Evolutionary conservation across 2,329 filamentous ascomycete species (phyloP).

Genomic region (Juglanconis oblonga): DNA sequence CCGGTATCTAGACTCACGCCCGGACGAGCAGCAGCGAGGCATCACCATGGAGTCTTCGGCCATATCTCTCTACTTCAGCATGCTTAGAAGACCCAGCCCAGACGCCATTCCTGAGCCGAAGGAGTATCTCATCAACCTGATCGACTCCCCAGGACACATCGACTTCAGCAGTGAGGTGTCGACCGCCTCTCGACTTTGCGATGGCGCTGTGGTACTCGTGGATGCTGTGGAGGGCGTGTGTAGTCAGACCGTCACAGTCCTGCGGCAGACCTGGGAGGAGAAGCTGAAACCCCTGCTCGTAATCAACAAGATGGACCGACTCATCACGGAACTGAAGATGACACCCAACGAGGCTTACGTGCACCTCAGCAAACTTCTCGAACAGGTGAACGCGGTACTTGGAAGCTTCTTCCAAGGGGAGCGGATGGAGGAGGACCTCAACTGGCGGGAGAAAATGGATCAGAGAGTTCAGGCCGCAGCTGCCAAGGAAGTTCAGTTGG

Average conservation of each 20-base stretch:
- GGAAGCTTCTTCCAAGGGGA: slow-evolving; percentile 98
- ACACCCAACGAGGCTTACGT: slow-evolving; percentile 84
- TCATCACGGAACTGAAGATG: slow-evolving; percentile 93
- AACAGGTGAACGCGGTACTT: slow-evolving; percentile 95
- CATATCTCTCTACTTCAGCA: slow-evolving; percentile 93
- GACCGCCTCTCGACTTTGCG: slow-evolving; percentile 88
- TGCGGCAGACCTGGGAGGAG: slow-evolving; percentile 93
- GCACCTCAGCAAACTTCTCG: slow-evolving; percentile 83
- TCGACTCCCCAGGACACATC: slow-evolving; percentile 96
- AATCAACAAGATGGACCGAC: slow-evolving; percentile 96
- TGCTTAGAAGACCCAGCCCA: slow-evolving; percentile 71
- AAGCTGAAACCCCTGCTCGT: slow-evolving; percentile 92
- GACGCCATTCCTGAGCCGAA: slow-evolving; percentile 69
- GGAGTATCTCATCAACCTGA: slow-evolving; percentile 95
- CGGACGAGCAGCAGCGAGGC: slow-evolving; percentile 90
- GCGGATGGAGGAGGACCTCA: slow-evolving; percentile 95
- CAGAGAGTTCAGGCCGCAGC: slow-evolving; percentile 73
- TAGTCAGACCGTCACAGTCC: slow-evolving; percentile 95
- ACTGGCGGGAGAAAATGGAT: slow-evolving; percentile 92
- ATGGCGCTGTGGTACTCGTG: slow-evolving; percentile 90
- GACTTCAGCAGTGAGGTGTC: slow-evolving; percentile 99
- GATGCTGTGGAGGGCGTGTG: slow-evolving; percentile 98
- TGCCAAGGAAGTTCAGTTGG: slow-evolving; percentile 52
- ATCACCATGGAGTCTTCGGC: slow-evolving; percentile 99
- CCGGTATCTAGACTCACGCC: slow-evolving; percentile 91